A percentile compares a stretch with the other conserved stretches of the same genome.
These are phyloP conservation scores for Calonectria multiphialidica DNA, from an alignment of 2,329 filamentous ascomycete species.

Conservation along the genomic window DNA sequence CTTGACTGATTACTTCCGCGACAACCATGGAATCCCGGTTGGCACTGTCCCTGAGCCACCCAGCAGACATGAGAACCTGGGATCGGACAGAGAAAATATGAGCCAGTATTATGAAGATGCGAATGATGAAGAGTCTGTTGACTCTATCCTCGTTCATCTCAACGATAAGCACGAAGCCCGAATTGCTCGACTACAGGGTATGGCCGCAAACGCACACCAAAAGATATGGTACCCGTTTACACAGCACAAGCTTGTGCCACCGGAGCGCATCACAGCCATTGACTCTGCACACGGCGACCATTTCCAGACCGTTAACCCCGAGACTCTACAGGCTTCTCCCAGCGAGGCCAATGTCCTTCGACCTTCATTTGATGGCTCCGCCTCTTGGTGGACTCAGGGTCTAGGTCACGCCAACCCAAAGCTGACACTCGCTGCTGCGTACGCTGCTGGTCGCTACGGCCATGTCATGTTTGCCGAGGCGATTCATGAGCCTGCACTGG, in stretches of 20 bases:
- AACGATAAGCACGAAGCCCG: conserved; percentile 66
- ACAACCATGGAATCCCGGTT: conserved; percentile 68
- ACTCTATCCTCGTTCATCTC: conserved; percentile 63
- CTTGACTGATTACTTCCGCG: conserved; percentile 74
- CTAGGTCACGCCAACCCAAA: conserved; percentile 82
- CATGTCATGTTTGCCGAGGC: conserved; percentile 90
- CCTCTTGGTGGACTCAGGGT: conserved; percentile 93
- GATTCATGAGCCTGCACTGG: conserved; percentile 82
- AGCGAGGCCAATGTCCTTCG: conserved; percentile 31
- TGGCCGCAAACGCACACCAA: conserved; percentile 71
- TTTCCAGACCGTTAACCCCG: conserved; percentile 71
- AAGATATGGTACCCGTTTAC: conserved; percentile 91
- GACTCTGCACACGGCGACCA: conserved; percentile 85
- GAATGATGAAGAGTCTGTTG: conserved; percentile 53
- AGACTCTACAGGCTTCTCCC: not conserved
- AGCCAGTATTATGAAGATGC: conserved; percentile 70
- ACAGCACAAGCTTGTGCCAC: conserved; percentile 75
- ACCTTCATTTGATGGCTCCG: conserved; percentile 84
- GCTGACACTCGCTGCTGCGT: conserved; percentile 80
- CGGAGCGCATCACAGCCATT: conserved; percentile 77
- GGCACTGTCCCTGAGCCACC: conserved; percentile 73
- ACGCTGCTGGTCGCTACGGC: conserved; percentile 86
- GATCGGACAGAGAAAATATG: conserved; percentile 70
- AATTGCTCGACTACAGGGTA: conserved; percentile 68
- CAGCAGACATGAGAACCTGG: conserved; percentile 48